Percentiles rank a stretch among this genome's conserved stretches.
These are phyloP conservation scores for Sequoia sempervirens DNA, from an alignment of 75 land plant species.

Conservation along the genomic window DNA sequence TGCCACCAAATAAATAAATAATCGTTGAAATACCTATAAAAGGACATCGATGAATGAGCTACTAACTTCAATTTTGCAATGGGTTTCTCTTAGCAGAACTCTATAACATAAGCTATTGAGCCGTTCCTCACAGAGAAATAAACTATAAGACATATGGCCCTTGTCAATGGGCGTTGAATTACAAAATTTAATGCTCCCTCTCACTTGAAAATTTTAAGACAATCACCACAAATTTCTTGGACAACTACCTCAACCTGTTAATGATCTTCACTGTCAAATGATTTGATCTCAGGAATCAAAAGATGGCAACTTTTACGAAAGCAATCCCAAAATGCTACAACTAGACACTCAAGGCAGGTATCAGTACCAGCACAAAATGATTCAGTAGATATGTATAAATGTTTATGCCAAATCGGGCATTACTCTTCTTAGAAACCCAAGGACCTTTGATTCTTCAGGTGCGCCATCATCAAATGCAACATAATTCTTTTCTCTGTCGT, in stretches of 20 bases:
- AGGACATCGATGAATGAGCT: neutral
- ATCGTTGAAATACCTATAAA: too few relatives aligned
- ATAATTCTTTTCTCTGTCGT: constrained; percentile 59
- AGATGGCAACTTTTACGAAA: neutral
- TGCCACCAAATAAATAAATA: too few relatives aligned
- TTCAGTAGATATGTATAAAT: neutral
- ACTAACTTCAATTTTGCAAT: neutral
- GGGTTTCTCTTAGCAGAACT: neutral
- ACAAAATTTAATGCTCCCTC: neutral
- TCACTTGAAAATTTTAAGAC: neutral
- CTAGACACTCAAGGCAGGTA: neutral
- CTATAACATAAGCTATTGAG: neutral
- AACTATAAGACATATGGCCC: neutral
- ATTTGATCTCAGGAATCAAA: neutral
- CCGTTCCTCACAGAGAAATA: neutral
- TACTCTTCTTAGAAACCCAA: constrained; percentile 53
- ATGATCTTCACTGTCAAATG: neutral
- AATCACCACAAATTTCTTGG: neutral
- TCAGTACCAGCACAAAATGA: neutral
- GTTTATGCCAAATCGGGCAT: constrained; percentile 50
- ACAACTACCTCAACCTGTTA: neutral
- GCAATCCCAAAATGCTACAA: neutral
- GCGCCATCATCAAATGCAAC: constrained; percentile 58
- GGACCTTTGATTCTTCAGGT: constrained; percentile 61
- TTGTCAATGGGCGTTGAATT: neutral